Evolutionary conservation across 495 filamentous ascomycete genomes (phyloP), one percentile per base, ranked within the genome.

Genomic region (Penicillium bialowiezense): DNA sequence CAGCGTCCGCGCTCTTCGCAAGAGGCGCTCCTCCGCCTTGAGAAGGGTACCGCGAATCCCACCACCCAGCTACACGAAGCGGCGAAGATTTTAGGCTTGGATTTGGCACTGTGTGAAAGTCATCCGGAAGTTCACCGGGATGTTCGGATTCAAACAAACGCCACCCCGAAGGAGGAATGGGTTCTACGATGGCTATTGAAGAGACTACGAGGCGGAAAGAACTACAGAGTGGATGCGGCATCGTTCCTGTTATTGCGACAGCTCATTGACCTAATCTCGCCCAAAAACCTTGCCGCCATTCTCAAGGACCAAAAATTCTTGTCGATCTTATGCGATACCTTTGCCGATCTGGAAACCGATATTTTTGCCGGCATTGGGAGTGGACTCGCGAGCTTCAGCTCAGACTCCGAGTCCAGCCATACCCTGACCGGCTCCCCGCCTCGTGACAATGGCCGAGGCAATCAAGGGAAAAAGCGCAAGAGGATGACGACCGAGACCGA

Each of bases 131-230:
- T 61, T 44, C 59, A 65, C 54, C 55, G 57, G 46, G 41, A 64
- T 57, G 55, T 52, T 45, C 48, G 63, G 34, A 32, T 57, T 23
- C 50, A 58, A 44, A 52, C 42, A 19, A 47, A 62, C 31, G 57
- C 63, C 12, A 68, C 69, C 10, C 73, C 74, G 17, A 77, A 82
- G 64, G 78, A 83, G 52, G 83, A 87, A 64, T 88, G 83, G 83
- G 71, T 84, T 7, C 61, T 86, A 19, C 73, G 77, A 52, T 89
- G 86, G 86, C 61, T 88, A 20, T 70, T 88, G 51, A 84, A 83
- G 59, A 82, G 76, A 54, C 48, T 86, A 13, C 73, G 79, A 40
- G 56, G 63, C 17, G 59, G 60, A 17, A 69, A 71, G 37, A 72
- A 68, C 52, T 73, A 69, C 51, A 69, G 70, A 24, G 61, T 75